Evolutionary conservation across 768 basidiomycete genomes (phyloP).

Genomic region (Pisolithus microcarpus): DNA sequence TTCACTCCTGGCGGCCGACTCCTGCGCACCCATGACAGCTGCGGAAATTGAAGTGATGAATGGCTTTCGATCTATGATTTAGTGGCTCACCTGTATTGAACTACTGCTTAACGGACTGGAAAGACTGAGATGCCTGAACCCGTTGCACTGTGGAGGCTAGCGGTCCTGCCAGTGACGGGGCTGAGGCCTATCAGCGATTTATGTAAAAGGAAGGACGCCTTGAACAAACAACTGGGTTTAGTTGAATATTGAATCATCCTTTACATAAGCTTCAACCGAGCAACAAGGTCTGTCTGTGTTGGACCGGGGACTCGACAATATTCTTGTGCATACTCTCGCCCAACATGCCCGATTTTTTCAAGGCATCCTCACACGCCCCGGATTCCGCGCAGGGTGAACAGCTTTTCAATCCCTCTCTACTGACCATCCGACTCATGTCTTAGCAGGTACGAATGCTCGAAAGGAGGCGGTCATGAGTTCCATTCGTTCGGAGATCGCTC

Average conservation of each 20-base stretch:
- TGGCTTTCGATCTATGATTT: too few species aligned
- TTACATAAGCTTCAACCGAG: too few species aligned
- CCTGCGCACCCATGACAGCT: conserved; percentile 56
- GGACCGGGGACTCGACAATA: too few species aligned
- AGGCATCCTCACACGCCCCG: conserved; percentile 22
- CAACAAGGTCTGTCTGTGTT: too few species aligned
- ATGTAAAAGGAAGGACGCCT: neutral
- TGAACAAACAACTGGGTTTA: too few species aligned
- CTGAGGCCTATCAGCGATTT: too few species aligned
- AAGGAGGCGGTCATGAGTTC: conserved; percentile 49
- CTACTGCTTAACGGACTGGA: too few species aligned
- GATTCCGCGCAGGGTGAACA: conserved; percentile 21
- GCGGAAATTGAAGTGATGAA: too few species aligned
- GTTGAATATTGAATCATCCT: too few species aligned
- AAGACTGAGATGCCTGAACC: too few species aligned
- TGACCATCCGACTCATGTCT: neutral
- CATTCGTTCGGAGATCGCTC: conserved; percentile 62
- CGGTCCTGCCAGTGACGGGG: neutral
- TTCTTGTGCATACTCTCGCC: neutral
- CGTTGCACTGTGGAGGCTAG: too few species aligned
- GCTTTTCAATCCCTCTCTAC: neutral
- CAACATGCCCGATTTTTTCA: conserved; percentile 52
- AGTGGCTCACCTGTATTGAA: too few species aligned
- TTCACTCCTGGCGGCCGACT: conserved; percentile 43
- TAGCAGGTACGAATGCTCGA: conserved; percentile 31